Base-by-base conservation (phyloP, 306 rosid species). In the Acmispon strigosus region DNA sequence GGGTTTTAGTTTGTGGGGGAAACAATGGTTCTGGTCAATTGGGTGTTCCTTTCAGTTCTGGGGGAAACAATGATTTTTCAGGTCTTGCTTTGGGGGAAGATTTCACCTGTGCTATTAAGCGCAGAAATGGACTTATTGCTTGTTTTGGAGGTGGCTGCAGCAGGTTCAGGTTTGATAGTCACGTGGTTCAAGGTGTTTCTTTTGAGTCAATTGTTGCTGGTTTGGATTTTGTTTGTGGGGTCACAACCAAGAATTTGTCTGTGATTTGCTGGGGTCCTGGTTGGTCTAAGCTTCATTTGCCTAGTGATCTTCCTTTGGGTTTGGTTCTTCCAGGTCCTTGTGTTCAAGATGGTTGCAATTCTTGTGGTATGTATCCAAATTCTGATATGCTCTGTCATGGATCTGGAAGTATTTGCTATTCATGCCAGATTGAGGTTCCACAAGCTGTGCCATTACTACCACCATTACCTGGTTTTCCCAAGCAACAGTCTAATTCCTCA, bases 121-220 rank as follows among this genome's bases (percentile, higher is more conserved):
- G 20, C 13, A 56, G 22, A 18, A 83, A 76, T 56, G 84, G 84
- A 11, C 6, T 62, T 32, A 75, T 79, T 42, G 36, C 48, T 17
- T 83, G 84, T 36, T 83, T 82, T 82, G 84, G 84, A 18, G 54
- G 66, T 15, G 37, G 37, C 37, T 32, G 37, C 37, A 32, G 37
- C 7, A 32, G 8, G 37, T 4, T 10, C 27, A 74, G 13, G 10
- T 66, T 58, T 14, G 68, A 47, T 4, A 34, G 12, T 48, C 45
- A 55, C 45, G 29, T 56, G 41, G 64, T 82, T 8, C 27, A 55
- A 10, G 57, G 78, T 73, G 77, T 80, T 83, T 76, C 87, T 0
- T 83, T 72, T 59, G 87, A 80, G 72, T 67, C 84, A 50, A 52
- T 83, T 62, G 82, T 80, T 72, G 82, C 82, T 76, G 87, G 87